These are phyloP conservation scores for Letharia lupina DNA, from an alignment of 495 filamentous ascomycete species.

Conservation along the genomic window DNA sequence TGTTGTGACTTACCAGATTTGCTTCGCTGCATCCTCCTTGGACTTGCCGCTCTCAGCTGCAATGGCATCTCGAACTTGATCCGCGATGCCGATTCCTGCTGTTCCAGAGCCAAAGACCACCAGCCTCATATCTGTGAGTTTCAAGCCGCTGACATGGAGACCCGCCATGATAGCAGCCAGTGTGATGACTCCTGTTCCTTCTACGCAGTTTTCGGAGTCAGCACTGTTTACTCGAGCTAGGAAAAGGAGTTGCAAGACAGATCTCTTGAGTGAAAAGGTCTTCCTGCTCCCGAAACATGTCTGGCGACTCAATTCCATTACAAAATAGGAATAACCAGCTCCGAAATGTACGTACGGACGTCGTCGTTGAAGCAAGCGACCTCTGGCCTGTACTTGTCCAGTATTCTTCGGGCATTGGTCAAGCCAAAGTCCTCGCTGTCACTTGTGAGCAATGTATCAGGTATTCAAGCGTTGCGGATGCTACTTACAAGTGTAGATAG, in stretches of 20 bases:
- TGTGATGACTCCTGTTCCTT: conserved; percentile 83
- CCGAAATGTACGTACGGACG: conserved; percentile 38
- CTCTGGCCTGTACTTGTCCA: conserved; percentile 62
- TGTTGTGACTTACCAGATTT: conserved; percentile 59
- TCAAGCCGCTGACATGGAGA: conserved; percentile 57
- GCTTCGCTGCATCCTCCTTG: conserved; percentile 66
- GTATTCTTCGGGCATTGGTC: conserved; percentile 52
- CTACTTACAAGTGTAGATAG: conserved; percentile 67
- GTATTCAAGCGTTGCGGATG: neutral
- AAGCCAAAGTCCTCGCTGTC: conserved; percentile 50
- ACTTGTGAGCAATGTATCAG: conserved; percentile 2
- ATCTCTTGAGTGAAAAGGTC: no score
- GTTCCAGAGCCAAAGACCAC: conserved; percentile 75
- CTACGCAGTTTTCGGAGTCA: no score
- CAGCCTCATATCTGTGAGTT: conserved; percentile 57
- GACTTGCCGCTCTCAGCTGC: conserved; percentile 56
- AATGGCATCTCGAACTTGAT: conserved; percentile 74
- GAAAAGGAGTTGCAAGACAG: no score
- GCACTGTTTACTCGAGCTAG: no score
- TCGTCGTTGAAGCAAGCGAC: conserved; percentile 90
- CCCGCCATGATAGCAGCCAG: conserved; percentile 71
- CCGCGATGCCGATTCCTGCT: conserved; percentile 81
- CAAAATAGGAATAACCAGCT: no score
- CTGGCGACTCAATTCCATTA: no score
- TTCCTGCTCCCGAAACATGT: no score